These are phyloP conservation scores for Perilla frutescens DNA, from an alignment of 257 asterid species.

Conservation along the genomic window DNA sequence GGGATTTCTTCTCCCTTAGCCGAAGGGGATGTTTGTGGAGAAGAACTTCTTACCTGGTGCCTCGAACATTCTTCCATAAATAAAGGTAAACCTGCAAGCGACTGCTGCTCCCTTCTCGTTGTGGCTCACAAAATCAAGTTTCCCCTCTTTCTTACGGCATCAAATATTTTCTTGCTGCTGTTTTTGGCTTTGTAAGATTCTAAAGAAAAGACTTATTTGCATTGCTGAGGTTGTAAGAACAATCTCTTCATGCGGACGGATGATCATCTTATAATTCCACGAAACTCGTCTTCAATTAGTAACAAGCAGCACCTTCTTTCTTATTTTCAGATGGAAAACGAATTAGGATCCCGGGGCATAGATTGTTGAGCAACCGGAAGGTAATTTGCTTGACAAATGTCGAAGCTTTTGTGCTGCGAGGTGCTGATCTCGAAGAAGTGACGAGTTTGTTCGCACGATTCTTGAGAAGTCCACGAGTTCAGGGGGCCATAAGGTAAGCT, in stretches of 20 bases:
- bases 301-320: not conserved
- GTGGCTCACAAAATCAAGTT: too few relatives aligned
- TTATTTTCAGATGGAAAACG: constrained; percentile 62
- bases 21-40: constrained; percentile 91
- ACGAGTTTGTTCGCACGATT: constrained; percentile 77
- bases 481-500: constrained; percentile 84
- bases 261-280: not conserved
- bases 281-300: not conserved
- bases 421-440: constrained; percentile 87
- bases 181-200: too few relatives aligned
- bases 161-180: too few relatives aligned
- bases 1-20: constrained; percentile 54
- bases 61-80: constrained; percentile 87
- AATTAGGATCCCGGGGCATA: constrained; percentile 68
- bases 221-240: not conserved
- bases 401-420: constrained; percentile 79
- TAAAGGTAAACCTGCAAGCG: too few relatives aligned
- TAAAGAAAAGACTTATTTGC: not conserved
- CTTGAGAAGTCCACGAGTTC: constrained; percentile 77
- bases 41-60: constrained; percentile 97
- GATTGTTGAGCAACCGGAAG: constrained; percentile 67
- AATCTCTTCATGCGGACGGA: not conserved
- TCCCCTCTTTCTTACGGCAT: too few relatives aligned
- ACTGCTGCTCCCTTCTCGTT: too few relatives aligned
- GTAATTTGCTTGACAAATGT: constrained; percentile 77